phyloP scores from a whole-genome alignment of 176 grass and related monocot genomes.

The Thinopyrum elongatum region DNA sequence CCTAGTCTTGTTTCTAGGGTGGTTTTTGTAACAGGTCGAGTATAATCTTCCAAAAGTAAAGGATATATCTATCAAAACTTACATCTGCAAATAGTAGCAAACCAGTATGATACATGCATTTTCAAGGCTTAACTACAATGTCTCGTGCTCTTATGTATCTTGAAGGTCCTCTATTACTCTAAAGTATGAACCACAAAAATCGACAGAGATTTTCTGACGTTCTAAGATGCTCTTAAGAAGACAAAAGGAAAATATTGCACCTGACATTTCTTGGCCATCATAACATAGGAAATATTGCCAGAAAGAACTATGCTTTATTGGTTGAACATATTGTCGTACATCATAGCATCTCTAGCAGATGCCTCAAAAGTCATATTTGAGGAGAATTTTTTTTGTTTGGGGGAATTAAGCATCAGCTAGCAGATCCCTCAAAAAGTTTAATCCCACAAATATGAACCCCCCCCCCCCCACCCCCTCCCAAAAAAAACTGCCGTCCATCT shows the following conservation, averaged over 20 bases:
- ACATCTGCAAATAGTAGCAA: background rate
- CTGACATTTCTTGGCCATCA: background rate
- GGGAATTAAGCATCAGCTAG: too few species aligned
- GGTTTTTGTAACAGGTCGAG: background rate
- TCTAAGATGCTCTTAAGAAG: background rate
- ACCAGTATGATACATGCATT: background rate
- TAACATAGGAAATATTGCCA: background rate
- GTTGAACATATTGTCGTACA: background rate
- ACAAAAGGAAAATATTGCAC: background rate
- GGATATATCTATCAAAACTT: background rate
- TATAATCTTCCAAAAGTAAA: background rate
- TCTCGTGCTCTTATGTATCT: background rate
- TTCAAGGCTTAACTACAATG: background rate
- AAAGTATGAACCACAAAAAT: background rate
- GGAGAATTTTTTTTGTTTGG: background rate
- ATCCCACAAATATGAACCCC: too few species aligned
- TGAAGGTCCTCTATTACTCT: background rate
- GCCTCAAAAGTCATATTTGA: background rate
- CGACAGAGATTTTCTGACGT: background rate
- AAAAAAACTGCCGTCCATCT: too few species aligned
- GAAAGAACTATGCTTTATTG: slow-evolving; percentile 4
- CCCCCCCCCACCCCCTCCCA: too few species aligned
- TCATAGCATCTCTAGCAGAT: too few species aligned
- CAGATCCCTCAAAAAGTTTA: too few species aligned
- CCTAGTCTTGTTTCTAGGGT: background rate